Evolutionary conservation across 345 rosid genomes (phyloP).

Genomic region (Corymbia maculata): DNA sequence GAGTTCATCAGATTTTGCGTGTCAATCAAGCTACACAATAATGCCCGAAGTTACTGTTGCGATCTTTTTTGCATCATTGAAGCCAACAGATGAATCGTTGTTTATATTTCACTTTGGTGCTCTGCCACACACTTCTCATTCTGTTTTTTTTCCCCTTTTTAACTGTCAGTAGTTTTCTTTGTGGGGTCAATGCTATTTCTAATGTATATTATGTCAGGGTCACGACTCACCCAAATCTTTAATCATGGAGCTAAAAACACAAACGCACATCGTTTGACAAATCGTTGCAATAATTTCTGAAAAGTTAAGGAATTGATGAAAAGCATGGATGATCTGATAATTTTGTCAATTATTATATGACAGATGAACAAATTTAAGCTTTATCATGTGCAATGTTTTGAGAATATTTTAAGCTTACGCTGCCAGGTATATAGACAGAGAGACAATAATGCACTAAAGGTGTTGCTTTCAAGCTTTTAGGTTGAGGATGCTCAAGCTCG

Average conservation of each 20-base stretch:
- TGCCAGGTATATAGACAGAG: neutral
- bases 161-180: neutral
- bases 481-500: conserved; percentile 94
- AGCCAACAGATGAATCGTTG: neutral
- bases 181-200: neutral
- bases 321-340: neutral
- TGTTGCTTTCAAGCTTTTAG: conserved; percentile 26
- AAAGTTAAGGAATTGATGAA: neutral
- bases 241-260: neutral
- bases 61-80: neutral
- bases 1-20: neutral
- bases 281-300: neutral
- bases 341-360: neutral
- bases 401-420: neutral
- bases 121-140: neutral
- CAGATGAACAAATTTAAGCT: neutral
- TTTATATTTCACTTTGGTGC: neutral
- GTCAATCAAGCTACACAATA: neutral
- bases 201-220: neutral
- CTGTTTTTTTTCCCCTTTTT: neutral
- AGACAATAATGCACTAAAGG: neutral
- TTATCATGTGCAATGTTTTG: neutral
- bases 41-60: neutral
- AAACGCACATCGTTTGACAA: neutral
- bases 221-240: neutral